Base-by-base conservation (phyloP, 2,329 filamentous ascomycete genomes). In the Paraconiothyrium brasiliense region DNA sequence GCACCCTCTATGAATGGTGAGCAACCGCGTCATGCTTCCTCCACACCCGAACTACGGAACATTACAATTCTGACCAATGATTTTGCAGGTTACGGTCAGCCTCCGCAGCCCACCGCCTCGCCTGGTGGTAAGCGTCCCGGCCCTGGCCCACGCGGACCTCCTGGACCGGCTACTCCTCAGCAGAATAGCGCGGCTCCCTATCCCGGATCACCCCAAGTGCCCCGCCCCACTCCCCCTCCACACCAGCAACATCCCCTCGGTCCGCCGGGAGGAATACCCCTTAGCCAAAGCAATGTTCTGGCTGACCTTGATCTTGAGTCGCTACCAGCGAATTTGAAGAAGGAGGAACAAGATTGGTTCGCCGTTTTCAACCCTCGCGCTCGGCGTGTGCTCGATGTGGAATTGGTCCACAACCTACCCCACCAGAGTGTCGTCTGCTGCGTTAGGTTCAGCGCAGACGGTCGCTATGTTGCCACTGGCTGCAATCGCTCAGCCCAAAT, bases 401-500 rank as follows among this genome's bases (percentile, higher is more conserved):
- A 97, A 67, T 86, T 99, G 43, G 90, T 97, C 51, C 95, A 98
- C 81, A 97, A 93, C 59, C 86, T 99, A 57, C 88, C 89, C 63
- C 95, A 99, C 75, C 92, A 97, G 76, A 98, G 94, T 72, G 95
- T 99, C 3, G 95, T 99, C 0, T 99, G 95, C 85, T 99, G 95
- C 78, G 95, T 99, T 39, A 88, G 95, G 61, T 99, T 99, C 84
- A 98, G 94, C 77, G 88, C 92, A 58, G 95, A 99, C 75, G 95
- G 95, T 69, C 94, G 97, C 76, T 97, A 92, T 71, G 92, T 99
- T 58, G 95, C 95, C 8, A 99, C 95, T 5, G 95, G 95, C 47
- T 98, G 95, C 85, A 99, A 99, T 80, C 86, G 94, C 66, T 97
- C 93, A n/a, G 95, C 95, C n/a, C 94, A 98, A 80, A 99, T 99